Evolutionary conservation across 2,329 filamentous ascomycete genomes (phyloP).

Genomic region (Penicillium concentricum): DNA sequence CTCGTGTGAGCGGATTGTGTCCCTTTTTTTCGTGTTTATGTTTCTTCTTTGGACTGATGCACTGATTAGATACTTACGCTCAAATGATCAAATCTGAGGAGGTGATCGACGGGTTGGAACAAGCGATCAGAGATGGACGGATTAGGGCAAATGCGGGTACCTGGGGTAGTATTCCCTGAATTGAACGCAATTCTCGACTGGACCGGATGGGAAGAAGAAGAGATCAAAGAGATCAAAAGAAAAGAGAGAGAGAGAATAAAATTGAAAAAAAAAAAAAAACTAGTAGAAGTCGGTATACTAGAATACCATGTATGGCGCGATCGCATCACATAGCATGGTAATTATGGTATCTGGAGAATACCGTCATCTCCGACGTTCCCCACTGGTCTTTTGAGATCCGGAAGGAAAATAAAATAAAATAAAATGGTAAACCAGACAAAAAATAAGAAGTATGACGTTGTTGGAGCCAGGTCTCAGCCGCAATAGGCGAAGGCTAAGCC

Average conservation of each 20-base stretch:
- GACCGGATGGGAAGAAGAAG: conserved; percentile 2
- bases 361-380: conserved; percentile 4
- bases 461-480: conserved; percentile 6
- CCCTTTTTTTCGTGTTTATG: neutral
- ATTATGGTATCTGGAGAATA: conserved; percentile 4
- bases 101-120: neutral
- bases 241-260: conserved; percentile 6
- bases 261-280: neutral
- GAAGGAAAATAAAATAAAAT: conserved; percentile 2
- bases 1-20: neutral
- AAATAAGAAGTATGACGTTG: conserved; percentile 18
- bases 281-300: neutral
- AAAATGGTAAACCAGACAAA: conserved; percentile 6
- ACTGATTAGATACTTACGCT: neutral
- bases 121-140: conserved; percentile 7
- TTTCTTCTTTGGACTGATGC: neutral
- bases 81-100: neutral
- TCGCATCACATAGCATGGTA: neutral
- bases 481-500: conserved; percentile 5
- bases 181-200: conserved; percentile 8
- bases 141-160: conserved; percentile 12
- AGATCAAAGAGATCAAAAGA: conserved; percentile 1
- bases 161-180: conserved; percentile 6
- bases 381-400: neutral
- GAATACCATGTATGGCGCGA: neutral